phyloP scores from a whole-genome alignment of 345 rosid genomes.

The Adansonia digitata region DNA sequence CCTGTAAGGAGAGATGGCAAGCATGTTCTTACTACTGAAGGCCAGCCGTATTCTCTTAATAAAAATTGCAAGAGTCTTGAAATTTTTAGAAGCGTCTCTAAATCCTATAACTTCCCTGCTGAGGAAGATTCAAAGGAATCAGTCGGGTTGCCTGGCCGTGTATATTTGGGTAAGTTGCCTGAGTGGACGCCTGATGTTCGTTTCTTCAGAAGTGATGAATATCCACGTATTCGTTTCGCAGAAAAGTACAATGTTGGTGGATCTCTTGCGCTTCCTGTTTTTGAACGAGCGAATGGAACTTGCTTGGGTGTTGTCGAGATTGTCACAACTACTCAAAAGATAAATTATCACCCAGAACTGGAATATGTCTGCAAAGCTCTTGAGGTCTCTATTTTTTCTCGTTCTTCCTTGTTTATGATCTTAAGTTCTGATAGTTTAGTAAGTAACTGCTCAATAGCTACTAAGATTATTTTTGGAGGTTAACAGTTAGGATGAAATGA shows the following conservation, averaged over 20 bases:
- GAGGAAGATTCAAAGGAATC: constrained; percentile 60
- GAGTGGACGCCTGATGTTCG: constrained; percentile 99
- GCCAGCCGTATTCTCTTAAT: constrained; percentile 64
- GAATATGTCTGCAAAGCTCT: constrained; percentile 86
- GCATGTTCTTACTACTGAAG: constrained; percentile 61
- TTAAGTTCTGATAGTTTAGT: constrained; percentile 19
- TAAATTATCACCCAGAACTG: constrained; percentile 61
- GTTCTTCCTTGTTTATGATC: constrained; percentile 7
- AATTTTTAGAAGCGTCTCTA: constrained; percentile 61
- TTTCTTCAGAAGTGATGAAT: constrained; percentile 62
- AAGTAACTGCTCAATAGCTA: background rate
- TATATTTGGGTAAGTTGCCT: constrained; percentile 67
- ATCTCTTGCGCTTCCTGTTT: constrained; percentile 83
- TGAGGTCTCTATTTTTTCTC: constrained; percentile 54
- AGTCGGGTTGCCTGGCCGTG: constrained; percentile 81
- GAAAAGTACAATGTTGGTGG: constrained; percentile 62
- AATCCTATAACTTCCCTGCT: constrained; percentile 54
- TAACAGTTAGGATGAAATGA: background rate
- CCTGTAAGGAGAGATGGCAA: constrained; percentile 61
- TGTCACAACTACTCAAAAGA: constrained; percentile 62
- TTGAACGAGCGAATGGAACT: constrained; percentile 61
- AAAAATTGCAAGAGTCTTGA: constrained; percentile 52
- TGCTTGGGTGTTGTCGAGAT: constrained; percentile 93
- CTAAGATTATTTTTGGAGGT: constrained; percentile 6
- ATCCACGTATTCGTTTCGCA: constrained; percentile 64